Base-by-base conservation (phyloP, 129 eudicot species). In the Flaveria linearis region DNA sequence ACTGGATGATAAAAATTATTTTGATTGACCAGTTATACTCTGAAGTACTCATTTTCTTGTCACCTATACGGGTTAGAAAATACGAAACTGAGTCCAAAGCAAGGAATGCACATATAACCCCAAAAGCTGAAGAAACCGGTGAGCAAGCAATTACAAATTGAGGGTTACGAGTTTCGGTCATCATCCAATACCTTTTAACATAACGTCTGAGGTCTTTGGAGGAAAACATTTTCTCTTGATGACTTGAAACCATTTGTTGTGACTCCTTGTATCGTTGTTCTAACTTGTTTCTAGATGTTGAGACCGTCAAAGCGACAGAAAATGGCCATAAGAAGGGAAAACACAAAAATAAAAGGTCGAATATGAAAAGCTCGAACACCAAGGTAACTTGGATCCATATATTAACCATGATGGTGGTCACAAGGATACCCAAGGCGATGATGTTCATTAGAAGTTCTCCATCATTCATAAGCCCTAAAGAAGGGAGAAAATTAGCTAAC, bases 121-220 rank as follows among this genome's bases (percentile, higher is more conserved):
- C 58, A 16, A 52, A 52, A 52, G 58, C 23, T 0, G 58, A 52
- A 16, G 58, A 52, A 52, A 52, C 9, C n/a, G 58, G 58, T 52
- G 58, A 15, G 58, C 58, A 52, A 52, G 58, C 58, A 52, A 52
- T 52, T 52, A n/a, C 58, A 52, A 52, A 52, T 52, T 52, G 58
- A 1, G 58, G 58, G 23, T 52, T 52, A n/a, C 9, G 20, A n/a
- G 58, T 52, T 52, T 52, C 58, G 1, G 58, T 16, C 58, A 52
- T 52, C 58, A 52, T 52, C 58, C 58, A 52, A 5, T 52, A 52
- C 22, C 5, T 16, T 52, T 52, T n/a, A 52, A 52, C 22, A 52
- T 52, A 52, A 52, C 9, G 7, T 52, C 15, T 1, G 9, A 52
- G 22, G n/a, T 52, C 58, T 8, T 52, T 52, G 9, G 20, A 52